Percentiles rank a stretch among this genome's conserved stretches.
These are phyloP conservation scores for Lindgomyces ingoldianus DNA, from an alignment of 495 filamentous ascomycete genomes.

Conservation along the genomic window DNA sequence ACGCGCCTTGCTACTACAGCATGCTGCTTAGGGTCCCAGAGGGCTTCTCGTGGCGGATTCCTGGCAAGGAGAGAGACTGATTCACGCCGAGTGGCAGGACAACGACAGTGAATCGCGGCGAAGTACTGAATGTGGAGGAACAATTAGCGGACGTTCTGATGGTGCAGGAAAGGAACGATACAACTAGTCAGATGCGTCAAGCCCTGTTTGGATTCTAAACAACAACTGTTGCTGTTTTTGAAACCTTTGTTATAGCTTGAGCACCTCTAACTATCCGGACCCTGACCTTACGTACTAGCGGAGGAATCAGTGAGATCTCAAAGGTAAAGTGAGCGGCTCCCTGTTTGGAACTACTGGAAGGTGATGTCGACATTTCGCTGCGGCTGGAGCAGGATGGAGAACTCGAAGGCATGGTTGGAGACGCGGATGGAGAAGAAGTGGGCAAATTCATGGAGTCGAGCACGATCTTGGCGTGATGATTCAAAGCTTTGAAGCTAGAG, in stretches of 20 bases:
- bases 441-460: background rate
- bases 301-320: slow-evolving; percentile 10
- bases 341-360: background rate
- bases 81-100: slow-evolving; percentile 13
- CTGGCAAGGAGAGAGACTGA: slow-evolving; percentile 2
- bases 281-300: too few species aligned
- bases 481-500: slow-evolving; percentile 7
- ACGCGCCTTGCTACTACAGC: background rate
- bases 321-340: slow-evolving; percentile 14
- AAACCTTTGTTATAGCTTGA: too few species aligned
- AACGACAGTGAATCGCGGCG: slow-evolving; percentile 15
- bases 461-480: slow-evolving; percentile 1
- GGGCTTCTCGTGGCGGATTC: slow-evolving; percentile 13
- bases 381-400: background rate
- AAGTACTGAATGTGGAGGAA: too few species aligned
- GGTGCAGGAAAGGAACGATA: too few species aligned
- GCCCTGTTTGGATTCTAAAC: too few species aligned
- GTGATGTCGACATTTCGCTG: background rate
- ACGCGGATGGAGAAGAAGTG: background rate
- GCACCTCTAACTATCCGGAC: too few species aligned
- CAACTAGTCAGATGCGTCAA: too few species aligned
- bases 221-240: too few species aligned
- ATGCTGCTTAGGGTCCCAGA: slow-evolving; percentile 18
- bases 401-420: background rate
- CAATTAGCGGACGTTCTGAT: too few species aligned